These are phyloP conservation scores for Apiospora rasikravindrae DNA, from an alignment of 2,329 filamentous ascomycete species.

Conservation along the genomic window DNA sequence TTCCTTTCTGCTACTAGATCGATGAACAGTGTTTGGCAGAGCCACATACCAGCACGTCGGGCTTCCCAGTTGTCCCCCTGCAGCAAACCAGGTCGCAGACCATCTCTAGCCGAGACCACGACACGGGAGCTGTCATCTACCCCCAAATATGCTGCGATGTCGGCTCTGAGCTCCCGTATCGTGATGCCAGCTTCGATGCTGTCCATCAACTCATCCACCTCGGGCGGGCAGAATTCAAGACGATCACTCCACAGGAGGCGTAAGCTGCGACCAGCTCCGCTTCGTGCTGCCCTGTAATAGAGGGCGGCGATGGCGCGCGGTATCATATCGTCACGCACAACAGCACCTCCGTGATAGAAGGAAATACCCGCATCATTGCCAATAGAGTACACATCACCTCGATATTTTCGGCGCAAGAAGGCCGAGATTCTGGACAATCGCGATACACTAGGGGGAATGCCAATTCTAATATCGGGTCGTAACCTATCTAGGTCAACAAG, in stretches of 20 bases:
- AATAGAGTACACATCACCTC: conserved; percentile 14
- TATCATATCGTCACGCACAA: conserved; percentile 26
- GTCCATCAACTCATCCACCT: conserved; percentile 25
- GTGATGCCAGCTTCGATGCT: conserved; percentile 35
- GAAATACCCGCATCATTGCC: conserved; percentile 26
- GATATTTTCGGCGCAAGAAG: conserved; percentile 22
- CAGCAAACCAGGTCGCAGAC: conserved; percentile 36
- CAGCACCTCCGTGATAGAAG: conserved; percentile 27
- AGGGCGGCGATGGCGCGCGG: conserved; percentile 25
- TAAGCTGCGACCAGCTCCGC: conserved; percentile 28
- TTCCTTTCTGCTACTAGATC: conserved; percentile 28
- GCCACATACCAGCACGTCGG: conserved; percentile 35
- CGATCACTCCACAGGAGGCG: conserved; percentile 26
- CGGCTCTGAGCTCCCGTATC: conserved; percentile 34
- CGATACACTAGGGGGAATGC: conserved; percentile 25
- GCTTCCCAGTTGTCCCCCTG: conserved; percentile 42
- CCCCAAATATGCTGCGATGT: conserved; percentile 30
- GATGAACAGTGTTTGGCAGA: conserved; percentile 39
- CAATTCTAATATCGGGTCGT: conserved; percentile 26
- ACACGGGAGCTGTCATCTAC: conserved; percentile 36
- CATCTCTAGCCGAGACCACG: conserved; percentile 36
- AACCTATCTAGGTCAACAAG: conserved; percentile 32
- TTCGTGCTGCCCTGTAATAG: conserved; percentile 29
- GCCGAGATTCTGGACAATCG: conserved; percentile 24
- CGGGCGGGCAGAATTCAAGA: conserved; percentile 18